Percentiles rank a stretch among this genome's conserved stretches.
Conservation (phyloP, 2,329 filamentous ascomycete species). For the Ophiostoma piceae region DNA sequence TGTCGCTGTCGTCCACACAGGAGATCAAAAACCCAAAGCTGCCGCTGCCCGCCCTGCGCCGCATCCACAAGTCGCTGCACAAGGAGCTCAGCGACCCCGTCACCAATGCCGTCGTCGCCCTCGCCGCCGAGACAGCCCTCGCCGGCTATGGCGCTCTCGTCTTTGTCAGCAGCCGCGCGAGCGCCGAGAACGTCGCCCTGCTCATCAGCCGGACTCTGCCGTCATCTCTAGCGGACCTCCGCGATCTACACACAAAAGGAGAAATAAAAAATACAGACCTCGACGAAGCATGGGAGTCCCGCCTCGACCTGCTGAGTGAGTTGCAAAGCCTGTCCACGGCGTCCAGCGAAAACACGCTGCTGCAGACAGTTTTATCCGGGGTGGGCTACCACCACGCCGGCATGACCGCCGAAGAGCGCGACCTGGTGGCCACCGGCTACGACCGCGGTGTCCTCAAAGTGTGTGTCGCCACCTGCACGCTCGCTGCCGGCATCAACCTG, state of each 20-base stretch:
- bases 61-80: constrained; percentile 51
- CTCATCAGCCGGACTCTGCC: constrained; percentile 65
- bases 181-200: constrained; percentile 63
- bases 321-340: constrained; percentile 47
- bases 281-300: constrained; percentile 46
- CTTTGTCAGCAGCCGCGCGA: constrained; percentile 64
- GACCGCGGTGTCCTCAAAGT: constrained; percentile 63
- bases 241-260: background rate
- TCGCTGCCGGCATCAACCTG: constrained; percentile 79
- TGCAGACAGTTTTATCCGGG: constrained; percentile 59
- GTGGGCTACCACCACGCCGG: constrained; percentile 70
- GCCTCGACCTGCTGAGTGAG: constrained; percentile 60
- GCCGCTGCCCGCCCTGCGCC: constrained; percentile 39
- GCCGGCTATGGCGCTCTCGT: constrained; percentile 66
- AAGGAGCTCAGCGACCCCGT: constrained; percentile 61
- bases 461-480: constrained; percentile 70
- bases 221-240: constrained; percentile 38
- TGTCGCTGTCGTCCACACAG: background rate
- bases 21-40: background rate
- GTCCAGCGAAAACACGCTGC: constrained; percentile 55
- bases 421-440: constrained; percentile 65
- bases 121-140: constrained; percentile 63
- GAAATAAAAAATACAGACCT: background rate
- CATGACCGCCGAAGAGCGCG: constrained; percentile 69
- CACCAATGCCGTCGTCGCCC: constrained; percentile 63